phyloP scores from a whole-genome alignment of 306 rosid species.

The Malus orientalis region DNA sequence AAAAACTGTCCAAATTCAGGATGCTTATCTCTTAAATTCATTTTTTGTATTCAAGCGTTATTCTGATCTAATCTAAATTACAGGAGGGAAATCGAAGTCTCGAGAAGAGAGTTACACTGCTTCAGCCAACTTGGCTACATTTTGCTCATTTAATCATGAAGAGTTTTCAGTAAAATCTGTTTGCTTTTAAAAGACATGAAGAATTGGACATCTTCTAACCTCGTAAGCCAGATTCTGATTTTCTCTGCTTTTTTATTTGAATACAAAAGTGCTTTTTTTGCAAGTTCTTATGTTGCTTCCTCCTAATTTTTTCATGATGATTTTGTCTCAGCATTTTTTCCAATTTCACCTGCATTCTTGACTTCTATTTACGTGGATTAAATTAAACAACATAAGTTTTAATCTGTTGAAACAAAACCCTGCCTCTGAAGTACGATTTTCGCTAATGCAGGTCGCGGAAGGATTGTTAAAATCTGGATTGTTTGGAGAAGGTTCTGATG shows the following conservation, averaged over 20 bases:
- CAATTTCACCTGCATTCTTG: not conserved
- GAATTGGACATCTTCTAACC: not conserved
- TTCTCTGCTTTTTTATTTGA: not conserved
- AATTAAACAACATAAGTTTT: not conserved
- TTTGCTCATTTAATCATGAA: no score
- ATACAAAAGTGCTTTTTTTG: not conserved
- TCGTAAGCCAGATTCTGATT: not conserved
- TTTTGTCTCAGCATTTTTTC: not conserved
- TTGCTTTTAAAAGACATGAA: not conserved
- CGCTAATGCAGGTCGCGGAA: not conserved
- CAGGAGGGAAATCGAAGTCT: rapidly evolving
- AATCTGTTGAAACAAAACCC: not conserved
- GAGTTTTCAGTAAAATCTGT: not conserved
- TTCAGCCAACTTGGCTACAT: no score
- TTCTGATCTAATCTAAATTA: not conserved
- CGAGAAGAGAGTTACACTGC: not conserved
- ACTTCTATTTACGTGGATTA: not conserved
- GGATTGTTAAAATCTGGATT: not conserved
- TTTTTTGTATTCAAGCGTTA: not conserved
- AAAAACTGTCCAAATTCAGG: not conserved
- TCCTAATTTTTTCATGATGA: not conserved
- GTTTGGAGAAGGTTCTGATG: not conserved
- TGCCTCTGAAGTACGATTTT: not conserved
- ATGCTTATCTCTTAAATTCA: not conserved
- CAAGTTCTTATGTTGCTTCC: not conserved